Evolutionary conservation across 345 rosid genomes (phyloP).

Genomic region (Turritis glabra): DNA sequence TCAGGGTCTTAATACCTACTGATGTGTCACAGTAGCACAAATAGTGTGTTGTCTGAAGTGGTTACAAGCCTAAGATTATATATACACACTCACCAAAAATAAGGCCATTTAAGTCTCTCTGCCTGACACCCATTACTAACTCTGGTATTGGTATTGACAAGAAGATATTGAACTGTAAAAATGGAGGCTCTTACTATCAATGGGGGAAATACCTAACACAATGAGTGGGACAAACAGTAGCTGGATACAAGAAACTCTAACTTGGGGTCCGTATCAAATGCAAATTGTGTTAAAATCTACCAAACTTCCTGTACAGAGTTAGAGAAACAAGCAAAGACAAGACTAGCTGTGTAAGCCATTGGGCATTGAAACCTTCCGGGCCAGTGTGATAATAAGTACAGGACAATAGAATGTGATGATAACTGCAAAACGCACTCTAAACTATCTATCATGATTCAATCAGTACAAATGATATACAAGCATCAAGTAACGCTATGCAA

Average conservation of each 20-base stretch:
- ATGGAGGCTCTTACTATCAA: background rate
- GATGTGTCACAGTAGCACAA: slow-evolving; percentile 4
- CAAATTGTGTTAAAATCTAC: slow-evolving; percentile 17
- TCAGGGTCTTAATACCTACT: too few relatives aligned
- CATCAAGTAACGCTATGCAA: background rate
- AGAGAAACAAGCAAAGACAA: slow-evolving; percentile 24
- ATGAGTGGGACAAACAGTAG: slow-evolving; percentile 10
- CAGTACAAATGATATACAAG: background rate
- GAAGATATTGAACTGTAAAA: background rate
- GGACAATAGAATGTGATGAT: slow-evolving; percentile 36
- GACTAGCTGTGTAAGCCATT: slow-evolving; percentile 34
- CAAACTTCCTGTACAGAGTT: background rate
- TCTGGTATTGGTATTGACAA: slow-evolving; percentile 10
- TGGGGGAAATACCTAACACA: too few relatives aligned
- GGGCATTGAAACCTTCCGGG: slow-evolving; percentile 34
- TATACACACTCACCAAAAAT: slow-evolving; percentile 6
- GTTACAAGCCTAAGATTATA: slow-evolving; percentile 18
- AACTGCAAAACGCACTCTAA: slow-evolving; percentile 21
- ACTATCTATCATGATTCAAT: background rate
- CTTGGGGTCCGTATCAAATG: slow-evolving; percentile 14
- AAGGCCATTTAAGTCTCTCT: slow-evolving; percentile 20
- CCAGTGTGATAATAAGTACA: slow-evolving; percentile 45
- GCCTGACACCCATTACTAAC: slow-evolving; percentile 19
- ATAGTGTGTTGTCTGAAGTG: slow-evolving; percentile 23
- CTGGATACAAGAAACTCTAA: slow-evolving; percentile 3